Evolutionary conservation across 305 asterid species (phyloP).

Genomic region (Fraxinus floribunda): DNA sequence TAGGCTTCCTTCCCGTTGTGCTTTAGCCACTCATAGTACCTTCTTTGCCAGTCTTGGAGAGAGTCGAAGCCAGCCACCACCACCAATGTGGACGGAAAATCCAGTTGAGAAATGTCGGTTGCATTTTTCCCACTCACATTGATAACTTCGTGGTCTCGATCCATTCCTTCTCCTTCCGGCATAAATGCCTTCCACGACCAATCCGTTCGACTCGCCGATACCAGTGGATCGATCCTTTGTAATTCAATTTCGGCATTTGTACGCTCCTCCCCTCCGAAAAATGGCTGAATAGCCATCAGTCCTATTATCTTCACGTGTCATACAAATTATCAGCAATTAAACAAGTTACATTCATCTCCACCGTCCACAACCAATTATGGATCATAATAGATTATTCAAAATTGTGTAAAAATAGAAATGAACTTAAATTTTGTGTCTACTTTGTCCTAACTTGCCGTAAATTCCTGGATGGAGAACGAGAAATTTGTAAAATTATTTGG

Average conservation of each 20-base stretch:
- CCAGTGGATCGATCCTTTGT: slow-evolving; percentile 35
- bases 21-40: slow-evolving; percentile 68
- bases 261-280: slow-evolving; percentile 78
- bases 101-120: slow-evolving; percentile 48
- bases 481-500: too few relatives aligned
- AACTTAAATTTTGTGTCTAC: too few relatives aligned
- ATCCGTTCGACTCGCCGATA: slow-evolving; percentile 42
- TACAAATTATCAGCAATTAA: neutral
- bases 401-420: too few relatives aligned
- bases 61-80: slow-evolving; percentile 76
- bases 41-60: slow-evolving; percentile 70
- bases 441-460: too few relatives aligned
- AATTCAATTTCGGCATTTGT: slow-evolving; percentile 55
- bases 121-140: slow-evolving; percentile 82
- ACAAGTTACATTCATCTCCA: neutral
- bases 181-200: slow-evolving; percentile 74
- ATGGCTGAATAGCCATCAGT: slow-evolving; percentile 68
- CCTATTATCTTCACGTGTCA: slow-evolving; percentile 54
- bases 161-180: slow-evolving; percentile 36
- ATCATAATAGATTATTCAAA: too few relatives aligned
- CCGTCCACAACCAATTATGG: neutral
- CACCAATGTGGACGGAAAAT: slow-evolving; percentile 66
- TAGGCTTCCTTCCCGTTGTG: slow-evolving; percentile 60
- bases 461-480: too few relatives aligned
- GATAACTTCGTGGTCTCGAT: slow-evolving; percentile 70